A percentile compares a stretch with the other conserved stretches of the same genome.
Conservation (phyloP, 2,329 filamentous ascomycete genomes). For the Lithohypha guttulata region DNA sequence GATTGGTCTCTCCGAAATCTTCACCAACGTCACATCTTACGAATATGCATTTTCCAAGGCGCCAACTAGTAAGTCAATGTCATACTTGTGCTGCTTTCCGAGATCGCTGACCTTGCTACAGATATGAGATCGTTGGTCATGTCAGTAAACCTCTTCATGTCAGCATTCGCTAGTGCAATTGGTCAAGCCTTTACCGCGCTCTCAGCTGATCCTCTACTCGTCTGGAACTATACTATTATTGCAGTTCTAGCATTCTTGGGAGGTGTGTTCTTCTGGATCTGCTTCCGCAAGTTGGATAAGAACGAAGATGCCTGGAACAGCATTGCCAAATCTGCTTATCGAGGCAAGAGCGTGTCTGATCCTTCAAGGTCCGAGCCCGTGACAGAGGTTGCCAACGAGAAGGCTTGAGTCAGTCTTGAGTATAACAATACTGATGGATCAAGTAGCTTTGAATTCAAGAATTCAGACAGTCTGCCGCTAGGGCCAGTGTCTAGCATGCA, state of each 20-base stretch:
- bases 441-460: no score
- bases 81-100: no score
- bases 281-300: slow-evolving; percentile 52
- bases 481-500: no score
- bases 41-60: slow-evolving; percentile 68
- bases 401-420: no score
- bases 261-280: slow-evolving; percentile 56
- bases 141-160: slow-evolving; percentile 60
- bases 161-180: slow-evolving; percentile 56
- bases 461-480: no score
- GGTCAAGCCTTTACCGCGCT: slow-evolving; percentile 58
- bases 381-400: slow-evolving; percentile 6
- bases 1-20: slow-evolving; percentile 46
- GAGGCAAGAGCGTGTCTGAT: slow-evolving; percentile 1
- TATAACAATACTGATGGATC: no score
- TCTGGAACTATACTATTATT: slow-evolving; percentile 61
- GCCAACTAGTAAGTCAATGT: no score
- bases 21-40: slow-evolving; percentile 56
- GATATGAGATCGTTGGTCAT: slow-evolving; percentile 58
- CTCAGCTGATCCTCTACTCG: slow-evolving; percentile 52
- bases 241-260: slow-evolving; percentile 53
- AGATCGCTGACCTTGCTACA: no score
- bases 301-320: slow-evolving; percentile 58
- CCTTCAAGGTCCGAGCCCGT: not conserved
- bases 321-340: slow-evolving; percentile 13